Conservation (phyloP, 306 rosid species). For the Gillenia trifoliata region DNA sequence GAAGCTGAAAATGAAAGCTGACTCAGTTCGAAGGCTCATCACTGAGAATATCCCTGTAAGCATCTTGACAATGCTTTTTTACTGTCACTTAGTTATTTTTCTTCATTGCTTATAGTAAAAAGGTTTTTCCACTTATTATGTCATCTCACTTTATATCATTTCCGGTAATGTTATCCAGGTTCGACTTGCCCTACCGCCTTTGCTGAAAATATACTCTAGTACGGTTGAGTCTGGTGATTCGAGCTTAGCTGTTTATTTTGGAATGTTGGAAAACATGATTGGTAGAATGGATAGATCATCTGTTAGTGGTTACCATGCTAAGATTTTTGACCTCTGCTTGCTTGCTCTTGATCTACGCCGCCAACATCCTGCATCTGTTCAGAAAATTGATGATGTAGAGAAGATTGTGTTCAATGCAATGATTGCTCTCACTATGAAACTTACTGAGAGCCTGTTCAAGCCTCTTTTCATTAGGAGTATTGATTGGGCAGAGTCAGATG, state of each 20-base stretch:
- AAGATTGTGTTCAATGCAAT: constrained; percentile 51
- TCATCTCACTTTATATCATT: constrained; percentile 10
- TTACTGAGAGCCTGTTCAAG: constrained; percentile 85
- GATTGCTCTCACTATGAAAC: constrained; percentile 66
- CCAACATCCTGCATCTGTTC: constrained; percentile 54
- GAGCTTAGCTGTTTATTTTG: constrained; percentile 61
- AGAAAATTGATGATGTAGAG: constrained; percentile 59
- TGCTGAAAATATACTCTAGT: constrained; percentile 51
- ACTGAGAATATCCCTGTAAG: constrained; percentile 81
- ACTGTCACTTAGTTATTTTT: background rate
- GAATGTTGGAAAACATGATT: constrained; percentile 61
- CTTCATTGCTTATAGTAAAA: background rate
- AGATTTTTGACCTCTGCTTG: constrained; percentile 74
- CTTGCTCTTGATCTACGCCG: constrained; percentile 79
- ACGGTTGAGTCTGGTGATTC: constrained; percentile 73
- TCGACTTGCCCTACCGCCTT: constrained; percentile 74
- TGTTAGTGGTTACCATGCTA: constrained; percentile 53
- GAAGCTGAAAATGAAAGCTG: constrained; percentile 57
- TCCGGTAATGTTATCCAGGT: constrained; percentile 37
- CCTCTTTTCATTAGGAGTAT: constrained; percentile 79
- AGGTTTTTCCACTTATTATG: background rate
- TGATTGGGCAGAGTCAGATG: constrained; percentile 82
- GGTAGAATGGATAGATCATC: constrained; percentile 66
- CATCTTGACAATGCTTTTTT: constrained; percentile 12
- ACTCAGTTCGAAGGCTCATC: constrained; percentile 56